Evolutionary conservation across 768 basidiomycete genomes (phyloP).

Genomic region (Boletus vinaceobasis): DNA sequence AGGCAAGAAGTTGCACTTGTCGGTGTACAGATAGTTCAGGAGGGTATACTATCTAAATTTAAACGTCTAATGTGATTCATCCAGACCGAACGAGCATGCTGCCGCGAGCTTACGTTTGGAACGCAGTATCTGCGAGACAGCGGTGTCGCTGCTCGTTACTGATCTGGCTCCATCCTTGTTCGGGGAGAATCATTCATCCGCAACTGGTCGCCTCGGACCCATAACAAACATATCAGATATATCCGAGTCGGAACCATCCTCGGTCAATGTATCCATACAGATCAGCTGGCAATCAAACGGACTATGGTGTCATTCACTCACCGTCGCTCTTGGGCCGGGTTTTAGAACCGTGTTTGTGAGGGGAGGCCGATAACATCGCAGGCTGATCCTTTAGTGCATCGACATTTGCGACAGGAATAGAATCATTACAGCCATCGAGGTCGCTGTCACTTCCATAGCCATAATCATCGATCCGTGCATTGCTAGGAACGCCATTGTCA

Average conservation of each 20-base stretch:
- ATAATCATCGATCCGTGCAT: not conserved
- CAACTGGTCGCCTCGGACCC: constrained; percentile 3
- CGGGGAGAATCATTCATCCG: not conserved
- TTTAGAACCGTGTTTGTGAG: not conserved
- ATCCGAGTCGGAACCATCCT: constrained; percentile 9
- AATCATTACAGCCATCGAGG: constrained; percentile 9
- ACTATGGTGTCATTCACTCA: not conserved
- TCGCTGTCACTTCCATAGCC: too few species aligned
- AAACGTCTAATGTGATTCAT: too few species aligned
- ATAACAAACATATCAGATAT: constrained; percentile 20
- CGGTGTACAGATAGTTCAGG: constrained; percentile 39
- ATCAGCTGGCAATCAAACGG: not conserved
- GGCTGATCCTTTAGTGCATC: not conserved
- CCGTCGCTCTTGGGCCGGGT: constrained; percentile 7
- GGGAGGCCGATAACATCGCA: not conserved
- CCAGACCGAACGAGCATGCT: too few species aligned
- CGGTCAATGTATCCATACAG: constrained; percentile 2
- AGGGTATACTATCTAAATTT: constrained; percentile 36
- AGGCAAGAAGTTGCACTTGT: constrained; percentile 30
- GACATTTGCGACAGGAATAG: not conserved
- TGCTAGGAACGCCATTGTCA: constrained; percentile 3
- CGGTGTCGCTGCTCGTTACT: not conserved
- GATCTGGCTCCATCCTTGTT: not conserved
- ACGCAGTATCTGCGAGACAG: constrained; percentile 20
- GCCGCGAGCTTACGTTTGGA: constrained; percentile 20